phyloP scores from a whole-genome alignment of 2,329 filamentous ascomycete species.

The Aspergillus fructus region DNA sequence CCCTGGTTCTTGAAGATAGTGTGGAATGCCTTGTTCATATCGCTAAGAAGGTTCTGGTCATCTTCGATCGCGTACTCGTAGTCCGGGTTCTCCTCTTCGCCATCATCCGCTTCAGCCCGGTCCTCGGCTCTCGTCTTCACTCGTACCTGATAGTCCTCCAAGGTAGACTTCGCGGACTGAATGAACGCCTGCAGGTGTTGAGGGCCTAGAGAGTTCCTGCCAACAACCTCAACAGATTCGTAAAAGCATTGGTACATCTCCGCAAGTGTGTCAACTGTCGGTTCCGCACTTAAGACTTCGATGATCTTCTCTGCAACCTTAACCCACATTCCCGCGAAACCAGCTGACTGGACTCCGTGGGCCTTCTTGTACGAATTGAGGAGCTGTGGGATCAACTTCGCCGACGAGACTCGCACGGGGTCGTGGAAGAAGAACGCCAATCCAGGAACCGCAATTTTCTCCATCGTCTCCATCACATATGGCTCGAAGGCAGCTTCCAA shows the following conservation, averaged over 20 bases:
- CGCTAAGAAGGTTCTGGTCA: slow-evolving; percentile 90
- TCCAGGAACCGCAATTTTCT: slow-evolving; percentile 90
- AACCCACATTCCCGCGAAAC: slow-evolving; percentile 80
- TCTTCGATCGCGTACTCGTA: slow-evolving; percentile 90
- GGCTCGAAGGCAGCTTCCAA: slow-evolving; percentile 90
- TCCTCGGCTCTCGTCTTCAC: slow-evolving; percentile 83
- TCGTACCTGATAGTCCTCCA: slow-evolving; percentile 90
- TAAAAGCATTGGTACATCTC: slow-evolving; percentile 99
- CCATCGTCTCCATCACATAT: slow-evolving; percentile 90
- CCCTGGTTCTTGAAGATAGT: slow-evolving; percentile 98
- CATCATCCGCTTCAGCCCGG: slow-evolving; percentile 78
- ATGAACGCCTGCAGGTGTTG: slow-evolving; percentile 87
- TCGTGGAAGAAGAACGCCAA: slow-evolving; percentile 99
- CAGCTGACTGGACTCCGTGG: slow-evolving; percentile 75
- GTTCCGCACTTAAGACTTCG: slow-evolving; percentile 89
- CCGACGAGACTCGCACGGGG: slow-evolving; percentile 89
- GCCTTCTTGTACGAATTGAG: slow-evolving; percentile 92
- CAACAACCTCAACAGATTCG: slow-evolving; percentile 92
- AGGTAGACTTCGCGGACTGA: slow-evolving; percentile 75
- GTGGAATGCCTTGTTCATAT: slow-evolving; percentile 99
- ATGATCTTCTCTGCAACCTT: slow-evolving; percentile 85
- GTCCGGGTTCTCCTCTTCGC: slow-evolving; percentile 85
- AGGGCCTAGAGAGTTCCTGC: slow-evolving; percentile 74
- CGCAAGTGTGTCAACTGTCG: slow-evolving; percentile 90
- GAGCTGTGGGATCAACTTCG: slow-evolving; percentile 89